Base-by-base conservation (phyloP, 2,329 filamentous ascomycete genomes). In the Rosellinia necatrix region DNA sequence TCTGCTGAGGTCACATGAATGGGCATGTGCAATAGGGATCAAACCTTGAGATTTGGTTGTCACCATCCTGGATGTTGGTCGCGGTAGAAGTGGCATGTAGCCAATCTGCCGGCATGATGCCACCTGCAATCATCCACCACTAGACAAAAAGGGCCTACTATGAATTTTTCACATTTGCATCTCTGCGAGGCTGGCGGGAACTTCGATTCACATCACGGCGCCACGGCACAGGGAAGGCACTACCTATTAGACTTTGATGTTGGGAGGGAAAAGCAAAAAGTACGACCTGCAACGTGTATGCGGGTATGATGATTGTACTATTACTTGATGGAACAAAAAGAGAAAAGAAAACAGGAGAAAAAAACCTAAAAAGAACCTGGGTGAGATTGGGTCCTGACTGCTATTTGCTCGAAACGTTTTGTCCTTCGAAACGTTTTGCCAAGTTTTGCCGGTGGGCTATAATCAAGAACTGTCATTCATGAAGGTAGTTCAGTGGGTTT, bases 191-290 rank as follows among this genome's bases (percentile, higher is more conserved):
- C 53, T 59, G 62, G 64, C 71, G 71, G 54, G 69, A 65, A 57
- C 63, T 64, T 53, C 34, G 27, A 58, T 53, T 57, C 48, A 46
- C 47, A 64, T 52, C 62, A 66, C 58, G 62, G 63, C 62, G 61
- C 60, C 59, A 53, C 50, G 55, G 64, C 58, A 55, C 64, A 46
- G 59, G 56, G 25, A 76, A 76, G 78, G 65, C 69, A 56, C 53
- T 54, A 59, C 56, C 58, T 54, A 58, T 60, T 68, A 68, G 65
- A 67, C 62, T 54, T 64, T 38, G 51, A 55, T 42, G 56, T 63
- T 53, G 37, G 59, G 63, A 56, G 62, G 62, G 60, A 47, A 60
- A 68, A 67, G 65, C 51, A 60, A 58, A 64, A 55, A 49, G 51
- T 44, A 59, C 48, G 41, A 52, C 51, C 60, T 58, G 44, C 51